A percentile compares a stretch with the other conserved stretches of the same genome.
phyloP scores from a whole-genome alignment of 2,329 filamentous ascomycete species.

The Paramyrothecium roridum region DNA sequence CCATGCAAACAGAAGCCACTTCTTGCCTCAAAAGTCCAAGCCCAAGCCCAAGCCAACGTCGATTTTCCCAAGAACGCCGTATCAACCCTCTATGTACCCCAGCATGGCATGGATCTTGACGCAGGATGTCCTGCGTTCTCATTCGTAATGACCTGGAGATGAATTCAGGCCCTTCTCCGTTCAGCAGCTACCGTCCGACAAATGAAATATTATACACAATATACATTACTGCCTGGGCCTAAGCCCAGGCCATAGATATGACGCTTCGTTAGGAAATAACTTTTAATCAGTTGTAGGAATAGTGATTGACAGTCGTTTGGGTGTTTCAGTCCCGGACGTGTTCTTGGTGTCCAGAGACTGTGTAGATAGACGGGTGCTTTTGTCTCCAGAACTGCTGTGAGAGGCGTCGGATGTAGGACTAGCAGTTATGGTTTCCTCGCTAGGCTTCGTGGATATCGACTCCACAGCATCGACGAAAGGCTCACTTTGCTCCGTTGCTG shows the following conservation, averaged over 20 bases:
- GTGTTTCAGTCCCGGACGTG: conserved; percentile 15
- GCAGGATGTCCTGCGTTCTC: too few species aligned
- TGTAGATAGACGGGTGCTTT: conserved; percentile 19
- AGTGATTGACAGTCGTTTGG: conserved; percentile 23
- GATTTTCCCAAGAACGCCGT: not conserved
- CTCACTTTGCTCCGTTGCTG: conserved; percentile 7
- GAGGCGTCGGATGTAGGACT: not conserved
- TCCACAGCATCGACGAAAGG: not conserved
- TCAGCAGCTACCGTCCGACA: not conserved
- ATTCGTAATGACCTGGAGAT: too few species aligned
- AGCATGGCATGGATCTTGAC: too few species aligned
- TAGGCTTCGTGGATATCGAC: not conserved
- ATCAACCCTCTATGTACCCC: not conserved
- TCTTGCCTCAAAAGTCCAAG: too few species aligned
- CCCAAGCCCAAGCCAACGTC: too few species aligned
- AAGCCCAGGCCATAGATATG: not conserved
- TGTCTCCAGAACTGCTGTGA: not conserved
- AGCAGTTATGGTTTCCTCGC: not conserved
- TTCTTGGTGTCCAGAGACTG: conserved; percentile 23
- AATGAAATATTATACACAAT: conserved; percentile 11
- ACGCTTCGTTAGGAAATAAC: not conserved
- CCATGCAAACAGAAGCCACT: too few species aligned
- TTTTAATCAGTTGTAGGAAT: conserved; percentile 16
- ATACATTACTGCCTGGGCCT: conserved; percentile 11
- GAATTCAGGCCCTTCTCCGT: not conserved